Evolutionary conservation across 2,329 filamentous ascomycete species (phyloP).

Genomic region (Botrytis aclada): DNA sequence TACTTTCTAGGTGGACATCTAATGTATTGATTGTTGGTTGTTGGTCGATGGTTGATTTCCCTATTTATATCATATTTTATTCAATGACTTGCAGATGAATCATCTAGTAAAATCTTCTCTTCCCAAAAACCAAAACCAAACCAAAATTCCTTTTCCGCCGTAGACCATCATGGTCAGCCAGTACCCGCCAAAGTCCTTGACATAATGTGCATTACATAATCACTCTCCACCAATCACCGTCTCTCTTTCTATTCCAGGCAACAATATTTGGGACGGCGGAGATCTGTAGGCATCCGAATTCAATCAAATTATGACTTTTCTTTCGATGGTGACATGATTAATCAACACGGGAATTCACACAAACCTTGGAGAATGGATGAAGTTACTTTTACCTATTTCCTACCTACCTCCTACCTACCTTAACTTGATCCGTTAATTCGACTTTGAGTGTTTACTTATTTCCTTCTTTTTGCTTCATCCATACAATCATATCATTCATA

Average conservation of each 20-base stretch:
- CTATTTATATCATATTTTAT: not conserved
- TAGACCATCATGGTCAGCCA: not conserved
- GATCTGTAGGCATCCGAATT: slow-evolving; percentile 23
- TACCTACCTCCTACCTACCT: too few relatives aligned
- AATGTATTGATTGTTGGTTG: too few relatives aligned
- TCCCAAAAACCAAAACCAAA: too few relatives aligned
- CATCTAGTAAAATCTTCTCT: not conserved
- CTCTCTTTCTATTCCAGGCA: slow-evolving; percentile 23
- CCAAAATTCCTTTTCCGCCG: not conserved
- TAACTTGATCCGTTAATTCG: not conserved
- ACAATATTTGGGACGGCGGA: slow-evolving; percentile 26
- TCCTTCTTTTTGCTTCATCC: not conserved
- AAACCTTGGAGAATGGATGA: not conserved
- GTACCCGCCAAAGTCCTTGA: not conserved
- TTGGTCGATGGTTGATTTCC: too few relatives aligned
- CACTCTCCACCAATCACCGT: not conserved
- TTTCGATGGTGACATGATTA: too few relatives aligned
- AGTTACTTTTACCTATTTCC: not conserved
- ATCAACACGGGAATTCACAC: not conserved
- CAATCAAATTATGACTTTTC: too few relatives aligned
- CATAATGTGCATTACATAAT: not conserved
- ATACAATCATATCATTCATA: not conserved
- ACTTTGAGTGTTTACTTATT: not conserved
- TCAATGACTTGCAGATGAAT: not conserved
- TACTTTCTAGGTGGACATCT: too few relatives aligned